Percentiles rank a stretch among this genome's conserved stretches.
Evolutionary conservation across 2,329 filamentous ascomycete species (phyloP).

Genomic region (Colletotrichum eleusines): DNA sequence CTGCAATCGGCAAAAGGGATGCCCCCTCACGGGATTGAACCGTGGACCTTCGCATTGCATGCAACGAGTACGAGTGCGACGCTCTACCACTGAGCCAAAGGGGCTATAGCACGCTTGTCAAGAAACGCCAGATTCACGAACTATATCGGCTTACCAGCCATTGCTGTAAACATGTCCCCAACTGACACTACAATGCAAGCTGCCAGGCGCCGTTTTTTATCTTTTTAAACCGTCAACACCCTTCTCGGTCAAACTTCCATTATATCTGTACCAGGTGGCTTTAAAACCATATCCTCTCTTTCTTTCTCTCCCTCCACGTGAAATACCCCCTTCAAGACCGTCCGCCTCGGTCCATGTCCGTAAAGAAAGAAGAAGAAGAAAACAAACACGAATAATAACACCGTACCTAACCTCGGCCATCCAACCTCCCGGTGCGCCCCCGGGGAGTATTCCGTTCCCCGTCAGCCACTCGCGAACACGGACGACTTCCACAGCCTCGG

Average conservation of each 20-base stretch:
- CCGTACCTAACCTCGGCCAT: conserved; percentile 31
- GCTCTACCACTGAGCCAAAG: conserved; percentile 41
- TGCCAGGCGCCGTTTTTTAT: too few species aligned
- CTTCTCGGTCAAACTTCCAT: too few species aligned
- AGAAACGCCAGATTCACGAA: too few species aligned
- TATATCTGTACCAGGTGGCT: too few species aligned
- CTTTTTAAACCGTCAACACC: too few species aligned
- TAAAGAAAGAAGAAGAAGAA: neutral
- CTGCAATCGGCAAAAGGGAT: fast-evolving
- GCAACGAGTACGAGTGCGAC: conserved; percentile 33
- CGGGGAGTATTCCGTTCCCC: conserved; percentile 25
- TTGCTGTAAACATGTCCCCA: too few species aligned
- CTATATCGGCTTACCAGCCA: too few species aligned
- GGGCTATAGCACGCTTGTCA: too few species aligned
- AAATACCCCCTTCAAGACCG: too few species aligned
- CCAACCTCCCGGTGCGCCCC: conserved; percentile 27
- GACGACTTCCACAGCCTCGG: conserved; percentile 7
- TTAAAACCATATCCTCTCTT: too few species aligned
- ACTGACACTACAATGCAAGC: too few species aligned
- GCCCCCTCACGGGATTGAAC: conserved; percentile 41
- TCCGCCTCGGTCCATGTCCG: conserved; percentile 24
- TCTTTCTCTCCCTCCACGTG: too few species aligned
- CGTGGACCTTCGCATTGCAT: conserved; percentile 39
- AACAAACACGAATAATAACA: neutral
- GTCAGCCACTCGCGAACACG: neutral